Evolutionary conservation across 1,284 basidiomycete genomes (phyloP).

Genomic region (Sphaerobolus stellatus): DNA sequence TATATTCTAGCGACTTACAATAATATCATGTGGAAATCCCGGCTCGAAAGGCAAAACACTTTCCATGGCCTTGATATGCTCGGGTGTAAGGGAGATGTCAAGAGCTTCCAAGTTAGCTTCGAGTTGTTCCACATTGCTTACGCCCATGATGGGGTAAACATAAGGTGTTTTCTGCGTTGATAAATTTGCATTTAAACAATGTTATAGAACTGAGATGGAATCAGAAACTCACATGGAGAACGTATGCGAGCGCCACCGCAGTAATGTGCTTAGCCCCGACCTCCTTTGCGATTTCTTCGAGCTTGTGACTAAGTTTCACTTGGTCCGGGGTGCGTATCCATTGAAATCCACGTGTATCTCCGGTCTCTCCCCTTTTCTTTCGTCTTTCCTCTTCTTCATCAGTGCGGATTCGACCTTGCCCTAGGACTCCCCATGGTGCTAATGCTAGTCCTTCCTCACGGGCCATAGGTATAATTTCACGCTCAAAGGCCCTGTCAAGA

Average conservation of each 20-base stretch:
- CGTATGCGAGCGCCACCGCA: conserved; percentile 30
- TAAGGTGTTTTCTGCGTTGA: conserved; percentile 42
- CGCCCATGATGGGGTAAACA: conserved; percentile 52
- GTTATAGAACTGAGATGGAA: conserved; percentile 34
- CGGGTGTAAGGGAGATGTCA: conserved; percentile 38
- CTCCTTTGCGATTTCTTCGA: conserved; percentile 40
- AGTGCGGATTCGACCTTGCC: conserved; percentile 34
- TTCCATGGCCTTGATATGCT: conserved; percentile 47
- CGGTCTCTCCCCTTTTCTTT: conserved; percentile 16
- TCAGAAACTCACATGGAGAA: conserved; percentile 42
- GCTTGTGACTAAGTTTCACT: conserved; percentile 17
- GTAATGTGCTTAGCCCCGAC: conserved; percentile 39
- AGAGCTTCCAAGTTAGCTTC: conserved; percentile 48
- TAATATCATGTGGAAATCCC: conserved; percentile 42
- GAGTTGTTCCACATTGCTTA: conserved; percentile 52
- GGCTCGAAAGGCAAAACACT: conserved; percentile 39
- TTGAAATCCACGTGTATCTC: conserved; percentile 2
- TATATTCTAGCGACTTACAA: conserved; percentile 33
- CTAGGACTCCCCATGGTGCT: conserved; percentile 43
- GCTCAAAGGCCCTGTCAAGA: too few relatives aligned
- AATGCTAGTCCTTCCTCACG: conserved; percentile 42
- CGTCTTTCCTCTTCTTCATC: conserved; percentile 33
- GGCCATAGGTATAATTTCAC: too few relatives aligned
- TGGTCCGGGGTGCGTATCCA: conserved; percentile 22
- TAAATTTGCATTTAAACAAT: conserved; percentile 10